Evolutionary conservation across 2,329 filamentous ascomycete species (phyloP).

Genomic region (Botryosphaeria dothidea): DNA sequence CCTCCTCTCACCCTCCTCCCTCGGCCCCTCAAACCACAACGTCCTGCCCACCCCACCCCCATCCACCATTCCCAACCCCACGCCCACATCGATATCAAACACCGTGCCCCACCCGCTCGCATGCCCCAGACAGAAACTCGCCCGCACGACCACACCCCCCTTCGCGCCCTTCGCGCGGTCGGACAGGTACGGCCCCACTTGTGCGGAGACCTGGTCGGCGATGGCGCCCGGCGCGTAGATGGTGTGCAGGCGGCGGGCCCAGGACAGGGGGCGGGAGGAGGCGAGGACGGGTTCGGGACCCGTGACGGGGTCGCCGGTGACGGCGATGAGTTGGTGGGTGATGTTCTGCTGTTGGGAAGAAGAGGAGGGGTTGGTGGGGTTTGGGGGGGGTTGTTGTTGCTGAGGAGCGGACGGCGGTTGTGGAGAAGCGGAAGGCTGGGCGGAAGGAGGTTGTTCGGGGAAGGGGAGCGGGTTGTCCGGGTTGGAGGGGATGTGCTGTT

Average conservation of each 20-base stretch:
- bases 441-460: not conserved
- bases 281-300: conserved; percentile 25
- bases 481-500: not conserved
- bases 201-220: conserved; percentile 40
- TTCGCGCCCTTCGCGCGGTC: conserved; percentile 40
- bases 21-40: conserved; percentile 43
- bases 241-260: conserved; percentile 43
- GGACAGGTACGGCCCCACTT: conserved; percentile 44
- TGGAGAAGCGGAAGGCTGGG: not conserved
- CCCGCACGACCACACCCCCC: conserved; percentile 46
- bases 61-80: conserved; percentile 29
- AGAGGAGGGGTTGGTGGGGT: not conserved
- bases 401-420: not conserved
- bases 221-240: conserved; percentile 43
- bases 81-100: conserved; percentile 47
- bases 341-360: not conserved
- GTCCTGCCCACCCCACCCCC: conserved; percentile 22
- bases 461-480: not conserved
- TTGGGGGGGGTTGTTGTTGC: not conserved
- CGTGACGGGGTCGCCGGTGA: conserved; percentile 29
- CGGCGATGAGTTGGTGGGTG: not conserved
- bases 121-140: conserved; percentile 46
- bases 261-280: conserved; percentile 31
- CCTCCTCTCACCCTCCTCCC: conserved; percentile 45
- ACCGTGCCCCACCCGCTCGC: conserved; percentile 37